Evolutionary conservation across 768 basidiomycete genomes (phyloP).

Genomic region (Leccinum broughii): DNA sequence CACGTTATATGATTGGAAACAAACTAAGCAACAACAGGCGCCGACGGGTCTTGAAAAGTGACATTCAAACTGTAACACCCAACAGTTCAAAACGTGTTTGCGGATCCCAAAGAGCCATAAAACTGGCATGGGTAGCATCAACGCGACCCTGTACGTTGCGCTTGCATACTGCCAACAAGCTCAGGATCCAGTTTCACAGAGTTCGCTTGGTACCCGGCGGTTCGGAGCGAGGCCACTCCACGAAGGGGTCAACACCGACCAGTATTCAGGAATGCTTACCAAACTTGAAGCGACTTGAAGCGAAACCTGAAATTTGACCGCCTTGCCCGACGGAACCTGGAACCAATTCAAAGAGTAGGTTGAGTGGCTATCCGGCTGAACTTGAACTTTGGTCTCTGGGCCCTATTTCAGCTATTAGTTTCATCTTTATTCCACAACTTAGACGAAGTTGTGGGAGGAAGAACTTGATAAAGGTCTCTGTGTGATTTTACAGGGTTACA

Average conservation of each 20-base stretch:
- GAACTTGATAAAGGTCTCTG: neutral
- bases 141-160: neutral
- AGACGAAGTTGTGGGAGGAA: neutral
- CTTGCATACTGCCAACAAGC: neutral
- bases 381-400: neutral
- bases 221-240: neutral
- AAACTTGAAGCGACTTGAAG: neutral
- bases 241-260: neutral
- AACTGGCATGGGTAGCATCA: neutral
- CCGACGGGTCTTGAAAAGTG: neutral
- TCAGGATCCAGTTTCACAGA: no score
- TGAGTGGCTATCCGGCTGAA: no score
- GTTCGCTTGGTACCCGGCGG: neutral
- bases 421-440: neutral
- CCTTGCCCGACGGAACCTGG: neutral
- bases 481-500: conserved; percentile 5
- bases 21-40: neutral
- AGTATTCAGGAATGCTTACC: neutral
- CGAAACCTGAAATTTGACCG: neutral
- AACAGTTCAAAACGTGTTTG: neutral
- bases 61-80: neutral
- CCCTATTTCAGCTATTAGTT: neutral
- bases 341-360: neutral
- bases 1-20: neutral
- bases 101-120: neutral